Evolutionary conservation across 2,329 filamentous ascomycete species (phyloP).

Genomic region (Penicillium rolfsii): DNA sequence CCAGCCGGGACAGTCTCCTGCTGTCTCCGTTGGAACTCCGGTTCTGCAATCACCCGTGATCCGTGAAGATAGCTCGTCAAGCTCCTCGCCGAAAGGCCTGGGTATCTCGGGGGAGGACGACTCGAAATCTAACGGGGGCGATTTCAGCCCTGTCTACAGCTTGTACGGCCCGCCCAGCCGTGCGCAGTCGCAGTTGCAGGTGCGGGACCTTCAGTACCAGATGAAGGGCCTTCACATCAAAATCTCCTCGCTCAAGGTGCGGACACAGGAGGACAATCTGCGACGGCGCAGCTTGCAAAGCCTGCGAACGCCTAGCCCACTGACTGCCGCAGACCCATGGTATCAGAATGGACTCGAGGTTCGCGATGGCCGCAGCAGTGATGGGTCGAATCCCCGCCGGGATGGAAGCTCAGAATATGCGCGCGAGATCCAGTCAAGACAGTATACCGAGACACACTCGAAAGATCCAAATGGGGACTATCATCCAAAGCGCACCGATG

Average conservation of each 20-base stretch:
- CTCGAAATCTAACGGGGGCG: slow-evolving; percentile 36
- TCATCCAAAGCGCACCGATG: slow-evolving; percentile 9
- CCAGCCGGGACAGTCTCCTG: slow-evolving; percentile 11
- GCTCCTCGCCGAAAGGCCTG: slow-evolving; percentile 30
- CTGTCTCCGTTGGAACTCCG: slow-evolving; percentile 1
- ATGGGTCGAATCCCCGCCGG: slow-evolving; percentile 41
- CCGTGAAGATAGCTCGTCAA: slow-evolving; percentile 24
- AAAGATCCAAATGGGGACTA: slow-evolving; percentile 12
- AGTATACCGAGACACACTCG: slow-evolving; percentile 23
- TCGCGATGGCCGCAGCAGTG: slow-evolving; percentile 36
- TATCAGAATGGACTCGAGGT: slow-evolving; percentile 49
- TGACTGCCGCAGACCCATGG: slow-evolving; percentile 71
- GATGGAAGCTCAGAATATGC: slow-evolving; percentile 40
- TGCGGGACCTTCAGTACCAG: slow-evolving; percentile 76
- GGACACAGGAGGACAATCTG: slow-evolving; percentile 76
- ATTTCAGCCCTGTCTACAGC: slow-evolving; percentile 44
- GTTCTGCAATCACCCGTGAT: slow-evolving; percentile 5
- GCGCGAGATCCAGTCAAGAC: slow-evolving; percentile 23
- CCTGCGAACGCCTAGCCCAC: slow-evolving; percentile 74
- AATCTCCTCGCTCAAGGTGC: slow-evolving; percentile 77
- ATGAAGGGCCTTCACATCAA: slow-evolving; percentile 84
- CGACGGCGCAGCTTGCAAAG: slow-evolving; percentile 77
- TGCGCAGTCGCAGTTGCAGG: slow-evolving; percentile 72
- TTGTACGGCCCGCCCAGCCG: slow-evolving; percentile 57
- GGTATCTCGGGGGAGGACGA: slow-evolving; percentile 35